Evolutionary conservation across 306 rosid species (phyloP).

Genomic region (Corylus heterophylla): DNA sequence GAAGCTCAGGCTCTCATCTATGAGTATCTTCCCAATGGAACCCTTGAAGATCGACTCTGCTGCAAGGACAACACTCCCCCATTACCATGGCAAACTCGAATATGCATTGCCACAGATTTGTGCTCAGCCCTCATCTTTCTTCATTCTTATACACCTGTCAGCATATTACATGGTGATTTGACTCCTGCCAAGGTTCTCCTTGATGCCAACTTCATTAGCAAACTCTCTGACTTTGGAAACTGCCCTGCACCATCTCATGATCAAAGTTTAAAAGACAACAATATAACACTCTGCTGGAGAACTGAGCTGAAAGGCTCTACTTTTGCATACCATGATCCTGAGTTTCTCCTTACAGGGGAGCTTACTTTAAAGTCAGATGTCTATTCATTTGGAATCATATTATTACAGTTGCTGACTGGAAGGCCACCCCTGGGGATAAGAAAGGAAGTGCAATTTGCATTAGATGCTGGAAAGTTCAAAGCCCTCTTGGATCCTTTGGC

Average conservation of each 20-base stretch:
- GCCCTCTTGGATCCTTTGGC: conserved; percentile 79
- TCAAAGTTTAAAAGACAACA: conserved; percentile 34
- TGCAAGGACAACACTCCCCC: conserved; percentile 68
- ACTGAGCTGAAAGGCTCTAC: conserved; percentile 67
- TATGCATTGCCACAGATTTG: conserved; percentile 67
- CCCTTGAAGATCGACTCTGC: conserved; percentile 81
- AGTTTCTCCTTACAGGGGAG: conserved; percentile 67
- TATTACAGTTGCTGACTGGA: conserved; percentile 68
- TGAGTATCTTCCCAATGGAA: conserved; percentile 86
- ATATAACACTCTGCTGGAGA: conserved; percentile 43
- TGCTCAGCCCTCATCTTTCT: conserved; percentile 88
- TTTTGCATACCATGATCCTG: conserved; percentile 76
- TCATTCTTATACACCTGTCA: conserved; percentile 74
- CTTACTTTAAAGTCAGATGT: conserved; percentile 81
- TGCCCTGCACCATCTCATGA: conserved; percentile 42
- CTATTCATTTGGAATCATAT: conserved; percentile 85
- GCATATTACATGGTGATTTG: conserved; percentile 81
- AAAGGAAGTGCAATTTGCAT: conserved; percentile 55
- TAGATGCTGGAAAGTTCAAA: conserved; percentile 54
- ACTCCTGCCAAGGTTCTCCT: conserved; percentile 83
- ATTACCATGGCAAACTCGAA: conserved; percentile 82
- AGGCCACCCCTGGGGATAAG: conserved; percentile 60
- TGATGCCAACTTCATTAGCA: conserved; percentile 63
- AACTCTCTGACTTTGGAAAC: conserved; percentile 87
- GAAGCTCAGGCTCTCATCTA: conserved; percentile 67